These are phyloP conservation scores for Trypanosoma cruzi DNA, from an alignment of 208 protist genomes.

Conservation along the genomic window DNA sequence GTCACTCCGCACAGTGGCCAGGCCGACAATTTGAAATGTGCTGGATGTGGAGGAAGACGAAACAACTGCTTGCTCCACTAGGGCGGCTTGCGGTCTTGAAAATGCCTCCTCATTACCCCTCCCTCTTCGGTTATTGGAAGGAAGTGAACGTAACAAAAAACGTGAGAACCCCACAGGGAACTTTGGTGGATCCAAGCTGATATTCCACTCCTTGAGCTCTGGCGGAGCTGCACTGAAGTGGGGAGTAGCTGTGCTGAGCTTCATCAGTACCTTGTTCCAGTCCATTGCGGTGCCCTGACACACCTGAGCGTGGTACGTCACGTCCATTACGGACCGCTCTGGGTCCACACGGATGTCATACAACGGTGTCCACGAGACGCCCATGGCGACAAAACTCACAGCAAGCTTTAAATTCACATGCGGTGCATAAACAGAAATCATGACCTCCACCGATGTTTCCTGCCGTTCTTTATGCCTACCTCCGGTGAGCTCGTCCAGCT, in stretches of 20 bases:
- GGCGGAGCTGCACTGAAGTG: conserved; percentile 39
- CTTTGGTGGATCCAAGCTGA: conserved; percentile 27
- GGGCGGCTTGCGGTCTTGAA: not conserved
- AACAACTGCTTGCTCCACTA: conserved; percentile 23
- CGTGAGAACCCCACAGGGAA: not conserved
- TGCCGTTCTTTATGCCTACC: conserved; percentile 6
- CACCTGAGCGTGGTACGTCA: conserved; percentile 57
- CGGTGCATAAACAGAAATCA: conserved; percentile 11
- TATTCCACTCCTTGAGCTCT: conserved; percentile 36
- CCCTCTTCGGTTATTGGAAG: not conserved
- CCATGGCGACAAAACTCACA: conserved; percentile 41
- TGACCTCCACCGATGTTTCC: conserved; percentile 15
- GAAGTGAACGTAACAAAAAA: not conserved
- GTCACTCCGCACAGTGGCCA: conserved; percentile 46
- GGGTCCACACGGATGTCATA: conserved; percentile 55
- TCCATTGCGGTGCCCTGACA: conserved; percentile 44
- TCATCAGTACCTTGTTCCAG: conserved; percentile 53
- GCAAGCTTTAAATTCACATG: conserved; percentile 31
- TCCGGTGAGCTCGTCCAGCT: conserved; percentile 18
- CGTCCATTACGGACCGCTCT: conserved; percentile 32
- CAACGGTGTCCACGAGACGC: conserved; percentile 42
- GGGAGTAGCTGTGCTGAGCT: conserved; percentile 52
- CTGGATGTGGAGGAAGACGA: conserved; percentile 34
- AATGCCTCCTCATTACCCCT: not conserved
- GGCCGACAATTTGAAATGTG: conserved; percentile 44